Percentiles rank a stretch among this genome's conserved stretches.
Conservation (phyloP, 495 filamentous ascomycete genomes). For the Cryomyces minteri region DNA sequence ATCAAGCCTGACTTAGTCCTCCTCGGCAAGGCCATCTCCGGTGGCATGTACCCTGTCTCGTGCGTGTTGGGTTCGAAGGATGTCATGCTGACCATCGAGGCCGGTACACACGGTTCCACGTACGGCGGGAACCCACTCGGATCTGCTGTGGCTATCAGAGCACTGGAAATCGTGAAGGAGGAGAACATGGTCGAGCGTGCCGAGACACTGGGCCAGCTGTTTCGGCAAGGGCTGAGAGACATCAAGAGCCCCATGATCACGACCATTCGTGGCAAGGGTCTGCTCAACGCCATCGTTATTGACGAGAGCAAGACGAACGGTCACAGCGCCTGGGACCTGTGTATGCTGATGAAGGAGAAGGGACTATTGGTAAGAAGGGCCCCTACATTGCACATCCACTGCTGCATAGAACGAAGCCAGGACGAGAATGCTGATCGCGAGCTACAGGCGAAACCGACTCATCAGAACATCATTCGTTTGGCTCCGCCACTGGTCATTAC, state of each 20-base stretch:
- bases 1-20: constrained; percentile 92
- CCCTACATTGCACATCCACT: constrained; percentile 24
- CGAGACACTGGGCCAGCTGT: constrained; percentile 61
- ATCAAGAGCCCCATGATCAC: constrained; percentile 67
- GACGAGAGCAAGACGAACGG: constrained; percentile 76
- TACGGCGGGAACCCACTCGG: constrained; percentile 97
- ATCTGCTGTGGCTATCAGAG: constrained; percentile 87
- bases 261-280: constrained; percentile 73
- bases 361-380: constrained; percentile 60
- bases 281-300: constrained; percentile 93
- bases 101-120: constrained; percentile 90
- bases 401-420: background rate
- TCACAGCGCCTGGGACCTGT: constrained; percentile 91
- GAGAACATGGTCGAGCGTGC: constrained; percentile 73
- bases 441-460: constrained; percentile 84
- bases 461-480: constrained; percentile 69
- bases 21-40: constrained; percentile 92
- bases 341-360: constrained; percentile 89
- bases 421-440: constrained; percentile 12
- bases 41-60: constrained; percentile 97
- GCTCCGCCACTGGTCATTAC: constrained; percentile 25
- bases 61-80: constrained; percentile 79
- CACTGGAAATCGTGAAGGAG: constrained; percentile 86
- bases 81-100: constrained; percentile 93
- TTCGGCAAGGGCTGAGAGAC: constrained; percentile 54